phyloP scores from a whole-genome alignment of 495 filamentous ascomycete genomes.

The Neurospora tetraspora region DNA sequence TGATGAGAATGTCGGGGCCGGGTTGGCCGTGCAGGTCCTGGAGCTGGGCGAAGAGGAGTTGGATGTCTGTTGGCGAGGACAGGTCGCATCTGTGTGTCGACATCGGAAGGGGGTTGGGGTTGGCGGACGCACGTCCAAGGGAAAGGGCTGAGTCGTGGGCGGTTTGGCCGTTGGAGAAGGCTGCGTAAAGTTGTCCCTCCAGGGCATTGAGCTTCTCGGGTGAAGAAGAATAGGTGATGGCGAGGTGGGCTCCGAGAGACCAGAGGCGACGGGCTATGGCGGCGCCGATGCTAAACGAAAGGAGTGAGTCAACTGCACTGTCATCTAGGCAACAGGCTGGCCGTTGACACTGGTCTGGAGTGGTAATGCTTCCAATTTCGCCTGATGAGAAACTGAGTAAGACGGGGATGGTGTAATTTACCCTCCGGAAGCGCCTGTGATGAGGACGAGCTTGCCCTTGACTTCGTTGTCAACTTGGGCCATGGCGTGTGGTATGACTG shows the following conservation, averaged over 20 bases:
- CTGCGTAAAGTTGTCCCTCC: constrained; percentile 22
- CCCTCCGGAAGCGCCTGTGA: constrained; percentile 60
- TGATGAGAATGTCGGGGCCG: constrained; percentile 52
- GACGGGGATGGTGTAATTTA: constrained; percentile 20
- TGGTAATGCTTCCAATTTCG: not conserved
- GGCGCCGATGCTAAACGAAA: constrained; percentile 43
- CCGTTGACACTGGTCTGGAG: not conserved
- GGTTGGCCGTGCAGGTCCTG: constrained; percentile 39
- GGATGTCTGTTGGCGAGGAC: constrained; percentile 38
- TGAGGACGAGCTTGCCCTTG: constrained; percentile 47
- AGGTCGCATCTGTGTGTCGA: constrained; percentile 50
- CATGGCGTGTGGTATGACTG: constrained; percentile 7
- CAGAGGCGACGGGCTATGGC: constrained; percentile 49
- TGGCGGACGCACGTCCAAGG: not conserved
- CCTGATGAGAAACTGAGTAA: not conserved
- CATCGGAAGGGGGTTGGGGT: constrained; percentile 14
- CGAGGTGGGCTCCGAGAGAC: constrained; percentile 43
- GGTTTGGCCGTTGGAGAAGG: constrained; percentile 8
- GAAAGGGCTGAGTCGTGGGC: constrained; percentile 10
- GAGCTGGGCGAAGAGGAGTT: constrained; percentile 42
- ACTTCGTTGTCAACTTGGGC: constrained; percentile 39
- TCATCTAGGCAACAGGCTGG: not conserved
- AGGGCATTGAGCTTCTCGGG: constrained; percentile 35
- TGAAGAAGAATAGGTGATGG: constrained; percentile 51
- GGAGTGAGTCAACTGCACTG: not conserved